Evolutionary conservation across 768 basidiomycete species (phyloP).

Genomic region (Fibroporia radiculosa): DNA sequence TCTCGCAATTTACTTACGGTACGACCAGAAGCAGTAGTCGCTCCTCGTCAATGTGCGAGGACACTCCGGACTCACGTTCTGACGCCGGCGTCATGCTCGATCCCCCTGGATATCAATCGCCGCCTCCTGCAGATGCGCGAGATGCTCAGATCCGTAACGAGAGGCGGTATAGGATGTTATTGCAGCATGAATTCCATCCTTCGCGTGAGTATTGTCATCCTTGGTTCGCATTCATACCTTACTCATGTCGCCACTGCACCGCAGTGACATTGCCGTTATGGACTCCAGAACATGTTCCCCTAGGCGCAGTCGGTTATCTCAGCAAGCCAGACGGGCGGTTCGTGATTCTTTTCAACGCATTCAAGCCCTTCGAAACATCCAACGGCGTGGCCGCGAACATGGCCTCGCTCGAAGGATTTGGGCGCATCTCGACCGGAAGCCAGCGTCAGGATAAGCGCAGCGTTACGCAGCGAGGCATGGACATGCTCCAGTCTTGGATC

Average conservation of each 20-base stretch:
- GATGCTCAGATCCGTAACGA: conserved; percentile 47
- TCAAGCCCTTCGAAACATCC: conserved; percentile 41
- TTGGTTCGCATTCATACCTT: not conserved
- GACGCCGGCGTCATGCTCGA: conserved; percentile 1
- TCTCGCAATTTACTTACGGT: too few relatives aligned
- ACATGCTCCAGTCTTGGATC: conserved; percentile 42
- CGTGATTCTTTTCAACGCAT: conserved; percentile 64
- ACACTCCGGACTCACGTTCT: conserved; percentile 6
- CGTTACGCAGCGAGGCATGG: conserved; percentile 49
- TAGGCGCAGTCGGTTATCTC: conserved; percentile 75
- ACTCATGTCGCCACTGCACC: not conserved
- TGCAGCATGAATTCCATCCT: conserved; percentile 63
- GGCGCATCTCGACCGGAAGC: conserved; percentile 39
- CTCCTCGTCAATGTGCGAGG: conserved; percentile 2
- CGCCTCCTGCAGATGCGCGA: conserved; percentile 11
- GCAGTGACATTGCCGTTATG: conserved; percentile 49
- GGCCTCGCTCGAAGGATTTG: conserved; percentile 59
- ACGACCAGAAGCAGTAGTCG: not conserved
- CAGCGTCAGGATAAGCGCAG: conserved; percentile 53
- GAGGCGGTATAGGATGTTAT: conserved; percentile 56
- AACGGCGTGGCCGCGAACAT: conserved; percentile 37
- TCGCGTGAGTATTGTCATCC: conserved; percentile 37
- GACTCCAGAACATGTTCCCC: conserved; percentile 50
- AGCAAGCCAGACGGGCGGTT: conserved; percentile 60
- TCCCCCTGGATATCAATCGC: conserved; percentile 13